Base-by-base conservation (phyloP, 208 protist genomes). In the Trypanosoma melophagium region DNA sequence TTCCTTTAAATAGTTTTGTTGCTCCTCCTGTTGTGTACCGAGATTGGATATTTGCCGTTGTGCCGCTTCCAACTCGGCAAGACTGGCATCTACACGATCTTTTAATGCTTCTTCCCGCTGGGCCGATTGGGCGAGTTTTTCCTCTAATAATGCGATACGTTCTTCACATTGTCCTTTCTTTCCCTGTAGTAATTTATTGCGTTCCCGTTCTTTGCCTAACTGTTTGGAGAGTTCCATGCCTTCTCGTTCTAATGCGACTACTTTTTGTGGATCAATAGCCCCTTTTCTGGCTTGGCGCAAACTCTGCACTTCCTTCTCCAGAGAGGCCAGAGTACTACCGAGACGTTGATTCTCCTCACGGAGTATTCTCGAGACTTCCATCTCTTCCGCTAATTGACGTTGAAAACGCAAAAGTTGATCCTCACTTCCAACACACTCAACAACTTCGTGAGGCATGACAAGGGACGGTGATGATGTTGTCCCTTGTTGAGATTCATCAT, bases 401-500 rank as follows among this genome's bases (percentile, higher is more conserved):
- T 94, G 85, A 45, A 90, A 87, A 22, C 81, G 83, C 14, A 92
- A 72, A 19, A 91, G 68, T 59, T 90, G 83, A 0, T 61, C 65
- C 28, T 72, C 59, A 51, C 35, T 42, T 2, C 21, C 38, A 22
- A 14, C 51, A 42, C 2, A 5, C 45, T 31, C 44, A 28, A n/a
- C 2, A 1, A 17, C 25, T 53, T 35, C 28, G 28, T 35, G 28
- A 7, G 1, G 28, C 28, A 35, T 35, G n/a, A n/a, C n/a, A 35
- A 35, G 28, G 28, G 5, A 5, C 1, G 5, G 28, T 35, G 1
- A 5, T 35, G 28, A 1, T 7, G 28, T 7, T 35, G 53, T 35
- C 25, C 12, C 28, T 19, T 57, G 53, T 21, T 55, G 7, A 55
- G 51, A 55, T 21, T 1, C 51, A 35, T 35, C 28, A 1, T 35